phyloP scores from a whole-genome alignment of 192 early-diverging fungal genomes.

The Coemansia sp. region DNA sequence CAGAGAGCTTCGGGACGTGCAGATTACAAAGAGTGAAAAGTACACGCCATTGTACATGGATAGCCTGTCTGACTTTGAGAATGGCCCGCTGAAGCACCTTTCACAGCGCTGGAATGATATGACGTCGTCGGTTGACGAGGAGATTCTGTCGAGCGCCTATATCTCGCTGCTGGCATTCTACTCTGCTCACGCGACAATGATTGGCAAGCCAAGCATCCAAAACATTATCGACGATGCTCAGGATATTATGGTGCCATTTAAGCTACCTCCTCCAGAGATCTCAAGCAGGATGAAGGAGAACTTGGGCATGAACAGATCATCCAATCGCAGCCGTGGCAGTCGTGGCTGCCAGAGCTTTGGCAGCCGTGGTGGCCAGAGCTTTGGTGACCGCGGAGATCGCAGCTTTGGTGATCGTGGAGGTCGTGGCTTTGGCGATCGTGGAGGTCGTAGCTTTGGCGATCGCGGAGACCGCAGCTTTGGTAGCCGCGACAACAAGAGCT shows the following conservation, averaged over 20 bases:
- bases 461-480: neutral
- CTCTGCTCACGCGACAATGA: slow-evolving; percentile 8
- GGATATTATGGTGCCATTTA: slow-evolving; percentile 27
- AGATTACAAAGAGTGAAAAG: slow-evolving; percentile 55
- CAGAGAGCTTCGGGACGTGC: slow-evolving; percentile 58
- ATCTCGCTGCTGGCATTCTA: slow-evolving; percentile 52
- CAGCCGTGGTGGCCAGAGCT: slow-evolving; percentile 1
- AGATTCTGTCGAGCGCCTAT: slow-evolving; percentile 44
- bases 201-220: slow-evolving; percentile 16
- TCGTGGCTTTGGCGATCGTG: no score
- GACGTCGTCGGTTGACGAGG: slow-evolving; percentile 17
- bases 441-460: no score
- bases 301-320: neutral
- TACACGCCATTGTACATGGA: slow-evolving; percentile 32
- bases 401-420: neutral
- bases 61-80: slow-evolving; percentile 17
- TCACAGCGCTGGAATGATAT: slow-evolving; percentile 31
- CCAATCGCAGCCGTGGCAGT: no score
- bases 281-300: slow-evolving; percentile 10
- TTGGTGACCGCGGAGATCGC: neutral
- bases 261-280: slow-evolving; percentile 16
- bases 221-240: slow-evolving; percentile 21
- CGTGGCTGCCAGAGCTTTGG: neutral
- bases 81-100: slow-evolving; percentile 23
- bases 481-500: slow-evolving; percentile 5